These are phyloP conservation scores for Nelumbo lutea DNA, from an alignment of 164 flowering plant species.

Conservation along the genomic window DNA sequence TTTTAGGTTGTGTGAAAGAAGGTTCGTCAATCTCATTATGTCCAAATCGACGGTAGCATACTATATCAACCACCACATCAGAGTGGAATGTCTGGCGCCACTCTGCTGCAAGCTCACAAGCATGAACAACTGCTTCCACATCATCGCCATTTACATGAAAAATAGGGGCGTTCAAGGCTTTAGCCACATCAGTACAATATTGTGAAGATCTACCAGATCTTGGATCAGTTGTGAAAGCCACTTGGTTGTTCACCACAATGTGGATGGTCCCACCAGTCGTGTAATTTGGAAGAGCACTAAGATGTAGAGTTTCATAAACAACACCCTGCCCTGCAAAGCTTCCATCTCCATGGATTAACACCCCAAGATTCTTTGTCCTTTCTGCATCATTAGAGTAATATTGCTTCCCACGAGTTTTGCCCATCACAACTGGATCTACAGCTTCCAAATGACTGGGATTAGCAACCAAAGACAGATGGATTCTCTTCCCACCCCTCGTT, in stretches of 20 bases:
- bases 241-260: slow-evolving; percentile 95
- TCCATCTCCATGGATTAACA: slow-evolving; percentile 97
- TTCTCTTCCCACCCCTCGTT: slow-evolving; percentile 86
- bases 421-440: slow-evolving; percentile 90
- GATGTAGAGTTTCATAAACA: slow-evolving; percentile 97
- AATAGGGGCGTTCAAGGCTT: slow-evolving; percentile 91
- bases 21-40: slow-evolving; percentile 99
- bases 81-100: slow-evolving; percentile 99
- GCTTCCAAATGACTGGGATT: slow-evolving; percentile 99
- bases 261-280: slow-evolving; percentile 97
- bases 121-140: slow-evolving; percentile 95
- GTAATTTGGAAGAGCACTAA: slow-evolving; percentile 97
- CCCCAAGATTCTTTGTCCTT: slow-evolving; percentile 79
- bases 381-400: slow-evolving; percentile 81
- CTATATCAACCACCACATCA: slow-evolving; percentile 94
- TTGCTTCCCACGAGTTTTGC: slow-evolving; percentile 96
- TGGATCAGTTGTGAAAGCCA: slow-evolving; percentile 98
- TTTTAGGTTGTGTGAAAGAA: slow-evolving; percentile 94
- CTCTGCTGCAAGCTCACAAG: slow-evolving; percentile 93
- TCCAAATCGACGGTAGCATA: slow-evolving; percentile 94
- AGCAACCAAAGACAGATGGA: slow-evolving; percentile 93
- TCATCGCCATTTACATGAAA: slow-evolving; percentile 98
- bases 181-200: slow-evolving; percentile 98
- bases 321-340: slow-evolving; percentile 99
- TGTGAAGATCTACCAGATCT: slow-evolving; percentile 87